A percentile compares a stretch with the other conserved stretches of the same genome.
Evolutionary conservation across 1,284 basidiomycete genomes (phyloP).

Genomic region (Jaminaea rosea): DNA sequence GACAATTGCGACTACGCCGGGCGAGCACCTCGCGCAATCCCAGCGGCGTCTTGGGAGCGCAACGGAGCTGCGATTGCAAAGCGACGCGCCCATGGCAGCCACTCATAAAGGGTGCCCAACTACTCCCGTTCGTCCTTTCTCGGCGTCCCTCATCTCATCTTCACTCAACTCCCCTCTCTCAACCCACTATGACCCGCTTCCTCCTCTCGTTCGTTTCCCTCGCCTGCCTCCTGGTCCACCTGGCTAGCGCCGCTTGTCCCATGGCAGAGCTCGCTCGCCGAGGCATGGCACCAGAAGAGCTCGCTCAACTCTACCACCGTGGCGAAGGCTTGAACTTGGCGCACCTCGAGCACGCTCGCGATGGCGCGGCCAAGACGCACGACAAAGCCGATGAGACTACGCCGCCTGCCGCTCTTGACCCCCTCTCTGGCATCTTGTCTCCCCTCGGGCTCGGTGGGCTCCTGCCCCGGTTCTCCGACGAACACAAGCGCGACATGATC

Average conservation of each 20-base stretch:
- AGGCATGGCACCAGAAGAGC: conserved; percentile 4
- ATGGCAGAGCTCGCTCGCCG: conserved; percentile 7
- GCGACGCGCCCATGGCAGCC: too few relatives aligned
- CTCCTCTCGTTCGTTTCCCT: too few relatives aligned
- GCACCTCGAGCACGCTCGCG: background rate
- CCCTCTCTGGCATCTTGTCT: conserved; percentile 8
- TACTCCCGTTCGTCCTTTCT: too few relatives aligned
- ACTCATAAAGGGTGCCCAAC: too few relatives aligned
- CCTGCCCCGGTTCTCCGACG: background rate
- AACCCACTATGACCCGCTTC: too few relatives aligned
- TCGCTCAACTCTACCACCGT: conserved; percentile 5
- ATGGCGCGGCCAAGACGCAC: conserved; percentile 4
- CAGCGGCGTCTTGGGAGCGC: too few relatives aligned
- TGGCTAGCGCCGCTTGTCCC: conserved; percentile 9
- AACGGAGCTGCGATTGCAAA: too few relatives aligned
- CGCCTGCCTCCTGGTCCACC: too few relatives aligned
- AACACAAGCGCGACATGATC: background rate
- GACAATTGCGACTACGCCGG: too few relatives aligned
- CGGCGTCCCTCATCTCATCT: too few relatives aligned
- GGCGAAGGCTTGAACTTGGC: conserved; percentile 2
- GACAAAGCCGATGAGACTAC: conserved; percentile 3
- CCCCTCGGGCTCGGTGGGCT: conserved; percentile 9
- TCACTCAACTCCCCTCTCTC: too few relatives aligned
- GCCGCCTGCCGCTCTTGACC: conserved; percentile 8
- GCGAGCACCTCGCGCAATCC: too few relatives aligned